Evolutionary conservation across 2,329 filamentous ascomycete species (phyloP), one percentile per base, ranked within the genome.

Genomic region (Blastomyces silverae): DNA sequence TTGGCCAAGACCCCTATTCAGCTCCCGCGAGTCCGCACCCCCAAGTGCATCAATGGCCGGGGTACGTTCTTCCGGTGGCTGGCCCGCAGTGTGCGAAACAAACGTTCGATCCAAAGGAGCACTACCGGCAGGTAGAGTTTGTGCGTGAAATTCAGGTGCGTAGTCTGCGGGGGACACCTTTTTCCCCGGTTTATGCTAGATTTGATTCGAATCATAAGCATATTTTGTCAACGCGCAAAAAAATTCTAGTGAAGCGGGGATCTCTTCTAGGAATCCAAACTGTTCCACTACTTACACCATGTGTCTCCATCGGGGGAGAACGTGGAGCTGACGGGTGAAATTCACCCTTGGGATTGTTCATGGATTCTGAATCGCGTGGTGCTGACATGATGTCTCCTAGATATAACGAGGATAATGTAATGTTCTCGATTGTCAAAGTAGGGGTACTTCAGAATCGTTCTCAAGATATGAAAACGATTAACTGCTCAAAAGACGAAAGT

Each of bases 111-210:
- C 73, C 0, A 75, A 67, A 1, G 89, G 89, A 0, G 89, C 88
- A 3, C 84, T 84, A 66, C 89, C 89, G 0, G 87, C 76, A 0
- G 86, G 81, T 46, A 86, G 76, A 0, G 81, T 82, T 73, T 91
- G 69, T 31, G 84, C 83, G 70, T 83, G 79, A 79, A 89, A 91
- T 71, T 89, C 87, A 25, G 85, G 85, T 15, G 76, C 86, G 69
- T 85, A 84, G 67, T 80, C 78, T 15, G 70, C 68, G n/a, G 75
- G 75, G 70, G 84, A 84, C 65, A 85, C 81, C 66, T 84, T 81
- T 69, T 82, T 79, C 62, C 88, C 88, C 3, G 83, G 82, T 72
- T 85, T 80, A 75, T 91, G 88, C 87, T 89, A 25, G 7, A 22
- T 59, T 52, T 52, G 8, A 25, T 52, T 44, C 13, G n/a, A 42